Conservation (phyloP, 2,329 filamentous ascomycete genomes). For the Fusarium keratoplasticum region DNA sequence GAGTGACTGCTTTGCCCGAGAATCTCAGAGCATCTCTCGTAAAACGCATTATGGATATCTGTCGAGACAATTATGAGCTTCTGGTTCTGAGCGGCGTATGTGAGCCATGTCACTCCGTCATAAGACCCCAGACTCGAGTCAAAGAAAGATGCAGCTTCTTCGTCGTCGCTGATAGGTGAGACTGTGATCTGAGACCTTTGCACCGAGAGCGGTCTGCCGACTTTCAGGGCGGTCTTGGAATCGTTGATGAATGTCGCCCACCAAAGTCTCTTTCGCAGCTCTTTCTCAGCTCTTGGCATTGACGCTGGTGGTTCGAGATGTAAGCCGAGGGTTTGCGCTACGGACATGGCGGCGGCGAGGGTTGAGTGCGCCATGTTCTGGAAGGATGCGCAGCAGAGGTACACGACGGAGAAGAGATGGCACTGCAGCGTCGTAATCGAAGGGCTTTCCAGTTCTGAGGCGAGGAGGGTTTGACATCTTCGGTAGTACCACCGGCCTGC, state of each 20-base stretch:
- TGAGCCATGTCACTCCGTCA: conserved; percentile 39
- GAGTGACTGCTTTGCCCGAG: conserved; percentile 6
- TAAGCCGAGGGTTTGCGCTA: conserved; percentile 35
- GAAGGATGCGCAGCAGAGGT: conserved; percentile 60
- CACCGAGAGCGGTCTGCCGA: conserved; percentile 56
- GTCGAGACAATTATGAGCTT: conserved; percentile 33
- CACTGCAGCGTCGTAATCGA: conserved; percentile 61
- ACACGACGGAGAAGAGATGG: conserved; percentile 57
- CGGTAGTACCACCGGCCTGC: conserved; percentile 61
- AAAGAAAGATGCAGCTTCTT: conserved; percentile 27
- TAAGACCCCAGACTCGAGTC: conserved; percentile 26
- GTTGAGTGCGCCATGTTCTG: conserved; percentile 60
- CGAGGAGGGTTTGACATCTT: conserved; percentile 55
- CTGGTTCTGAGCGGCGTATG: conserved; percentile 28
- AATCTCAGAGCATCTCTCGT: conserved; percentile 34
- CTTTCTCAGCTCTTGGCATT: conserved; percentile 43
- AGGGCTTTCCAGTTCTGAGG: conserved; percentile 58
- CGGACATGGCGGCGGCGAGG: conserved; percentile 55
- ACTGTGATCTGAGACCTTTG: conserved; percentile 50
- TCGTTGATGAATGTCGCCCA: conserved; percentile 64
- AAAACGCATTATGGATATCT: conserved; percentile 47
- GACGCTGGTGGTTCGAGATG: neutral
- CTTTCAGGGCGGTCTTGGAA: conserved; percentile 58
- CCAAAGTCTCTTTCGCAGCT: conserved; percentile 64
- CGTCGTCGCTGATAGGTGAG: conserved; percentile 48